Base-by-base conservation (phyloP, 768 basidiomycete genomes). In the Serendipita sp. region DNA sequence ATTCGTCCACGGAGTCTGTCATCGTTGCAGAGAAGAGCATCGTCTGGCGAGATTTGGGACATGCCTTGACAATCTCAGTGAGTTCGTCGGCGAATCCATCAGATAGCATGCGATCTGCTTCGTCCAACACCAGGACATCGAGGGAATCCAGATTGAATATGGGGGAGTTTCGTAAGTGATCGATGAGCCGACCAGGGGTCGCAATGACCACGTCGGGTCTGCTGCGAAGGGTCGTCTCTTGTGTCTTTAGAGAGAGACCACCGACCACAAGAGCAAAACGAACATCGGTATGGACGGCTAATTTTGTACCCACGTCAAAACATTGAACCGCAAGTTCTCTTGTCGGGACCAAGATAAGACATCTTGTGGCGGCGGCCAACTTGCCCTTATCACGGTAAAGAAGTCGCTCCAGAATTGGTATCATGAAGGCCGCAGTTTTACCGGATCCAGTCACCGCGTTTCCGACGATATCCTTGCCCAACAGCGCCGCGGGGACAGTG, bases 11-110 rank as follows among this genome's bases (percentile, higher is more conserved):
- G 1, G 89, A 88, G 74, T 99, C 96, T 3, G 94, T 97, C 89
- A 98, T 98, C 0, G 96, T 99, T 2, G 96, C 96, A 0, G 93
- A 96, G 75, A 99, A 99, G 44, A 99, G 80, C 92, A 99, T 95
- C 2, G 96, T 98, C 73, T 98, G 96, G 44, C 96, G 83, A 30
- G 88, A 87, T 23, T 75, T 74, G 1, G 93, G 93, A 72, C 93
- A 96, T 16, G 89, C 82, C 70, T 85, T 86, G 75, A 98, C 85
- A 70, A 99, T 96, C 75, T 99, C 96, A 16, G 83, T 78, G 38
- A 99, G 78, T 73, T 98, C 96, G 73, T 94, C 96, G 4, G 88
- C 84, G 76, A 98, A 99, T 32, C 94, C 96, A 73, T 93, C 89
- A 0, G 84, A 86, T 38, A 99, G 83, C 91, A 99, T 98, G 63